Base-by-base conservation (phyloP, 2,329 filamentous ascomycete genomes). In the Monilinia fructicola region DNA sequence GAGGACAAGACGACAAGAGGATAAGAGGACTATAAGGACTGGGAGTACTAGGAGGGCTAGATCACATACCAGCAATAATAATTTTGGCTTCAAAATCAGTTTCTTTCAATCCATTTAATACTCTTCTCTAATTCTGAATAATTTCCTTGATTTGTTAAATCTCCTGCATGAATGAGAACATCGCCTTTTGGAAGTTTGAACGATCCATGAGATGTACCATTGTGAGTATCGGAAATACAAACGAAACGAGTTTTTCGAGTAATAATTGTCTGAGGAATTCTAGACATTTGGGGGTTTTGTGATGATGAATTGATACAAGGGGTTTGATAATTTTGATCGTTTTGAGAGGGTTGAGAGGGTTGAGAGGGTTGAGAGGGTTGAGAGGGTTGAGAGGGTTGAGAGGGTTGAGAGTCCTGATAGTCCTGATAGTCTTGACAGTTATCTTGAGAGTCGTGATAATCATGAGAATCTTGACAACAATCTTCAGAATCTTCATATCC, bases 141-240 rank as follows among this genome's bases (percentile, higher is more conserved):
- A 70, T 80, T 88, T 21, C 90, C 90, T 74, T 90, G 86, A 75
- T 92, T 92, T 4, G 90, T 91, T 71, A 93, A 77, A 74, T 93
- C 90, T 9, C 90, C 90, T 1, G 90, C 90, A 74, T 92, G 90
- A 60, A 93, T 87, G 44, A 93, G 81, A 11, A 93, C 85, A 74
- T 93, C 89, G 52, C 90, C 90, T 28, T 82, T 82, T 0, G 90
- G 90, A 1, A 92, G 81, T 72, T 85, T 88, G 71, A 85, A 81
- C 2, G 82, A 81, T 71, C 80, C 77, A 61, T 74, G 70, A 16
- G 81, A 79, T n/a, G 77, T 76, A 46, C 78, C 82, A 75, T 91
- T 91, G 77, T 93, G 90, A 2, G 90, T 93, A 77, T 93, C 90
- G 4, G 90, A 90, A 66, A 93, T 83, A 78, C 89, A 92, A 63